phyloP scores from a whole-genome alignment of 2,329 filamentous ascomycete species.

The Stemphylium vesicarium region DNA sequence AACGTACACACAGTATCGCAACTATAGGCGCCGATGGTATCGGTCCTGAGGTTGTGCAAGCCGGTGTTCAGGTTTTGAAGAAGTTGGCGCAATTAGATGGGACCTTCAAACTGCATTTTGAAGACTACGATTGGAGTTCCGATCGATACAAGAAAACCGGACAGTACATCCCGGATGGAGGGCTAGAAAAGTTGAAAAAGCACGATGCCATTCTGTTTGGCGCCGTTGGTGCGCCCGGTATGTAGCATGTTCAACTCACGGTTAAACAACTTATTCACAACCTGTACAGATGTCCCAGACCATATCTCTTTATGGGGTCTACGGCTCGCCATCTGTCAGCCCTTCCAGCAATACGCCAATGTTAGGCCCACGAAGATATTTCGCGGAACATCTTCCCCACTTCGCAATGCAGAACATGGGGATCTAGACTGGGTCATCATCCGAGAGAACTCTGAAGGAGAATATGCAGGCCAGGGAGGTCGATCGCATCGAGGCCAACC shows the following conservation, averaged over 20 bases:
- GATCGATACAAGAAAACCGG: conserved; percentile 70
- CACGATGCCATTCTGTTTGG: conserved; percentile 74
- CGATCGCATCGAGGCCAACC: conserved; percentile 64
- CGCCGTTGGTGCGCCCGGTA: conserved; percentile 68
- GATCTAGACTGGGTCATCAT: conserved; percentile 72
- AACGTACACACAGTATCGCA: conserved; percentile 38
- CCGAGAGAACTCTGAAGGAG: conserved; percentile 71
- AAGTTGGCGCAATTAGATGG: conserved; percentile 59
- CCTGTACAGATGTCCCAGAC: conserved; percentile 58
- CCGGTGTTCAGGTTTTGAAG: conserved; percentile 67
- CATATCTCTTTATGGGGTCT: conserved; percentile 64
- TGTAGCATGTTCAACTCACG: not conserved
- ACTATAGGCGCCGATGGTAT: conserved; percentile 73
- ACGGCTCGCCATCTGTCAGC: conserved; percentile 62
- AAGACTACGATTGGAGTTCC: conserved; percentile 70
- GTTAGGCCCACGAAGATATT: conserved; percentile 66
- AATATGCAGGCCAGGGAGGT: conserved; percentile 70
- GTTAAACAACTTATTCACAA: not conserved
- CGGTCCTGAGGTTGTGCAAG: conserved; percentile 70
- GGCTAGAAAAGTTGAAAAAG: conserved; percentile 61
- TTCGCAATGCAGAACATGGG: conserved; percentile 60
- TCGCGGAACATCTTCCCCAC: conserved; percentile 64
- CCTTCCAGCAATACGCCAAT: conserved; percentile 64
- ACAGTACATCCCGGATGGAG: conserved; percentile 68
- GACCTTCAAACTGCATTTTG: conserved; percentile 67